Base-by-base conservation (phyloP, 768 basidiomycete genomes). In the Pleurotus citrinopileatus region DNA sequence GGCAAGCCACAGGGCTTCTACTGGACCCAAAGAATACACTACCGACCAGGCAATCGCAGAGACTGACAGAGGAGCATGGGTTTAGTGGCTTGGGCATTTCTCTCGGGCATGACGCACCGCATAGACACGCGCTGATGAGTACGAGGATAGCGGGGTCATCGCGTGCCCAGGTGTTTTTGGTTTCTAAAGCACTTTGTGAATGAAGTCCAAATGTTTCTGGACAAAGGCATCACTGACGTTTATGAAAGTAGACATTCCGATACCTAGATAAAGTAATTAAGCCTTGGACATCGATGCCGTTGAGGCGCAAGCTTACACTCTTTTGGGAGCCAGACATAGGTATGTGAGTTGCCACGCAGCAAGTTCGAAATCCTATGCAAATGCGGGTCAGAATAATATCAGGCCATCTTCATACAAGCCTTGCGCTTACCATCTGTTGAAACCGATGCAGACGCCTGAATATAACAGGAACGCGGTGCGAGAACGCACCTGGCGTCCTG, bases 131-230 rank as follows among this genome's bases (percentile, higher is more conserved):
- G 45, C 82, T 80, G 40, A 98, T 86, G 45, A 98, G 81, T 25
- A 98, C 79, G 23, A 98, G 79, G 59, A 97, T 94, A 23, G 96
- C 96, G 19, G 96, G 96, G 65, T 98, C 96, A 69, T 98, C 96
- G 67, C 96, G 78, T 17, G 95, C 94, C 95, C 95, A 98, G 13
- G 90, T 93, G 67, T 98, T 97, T 78, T 97, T 98, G 17, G 95
- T 98, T 76, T 98, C 94, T 91, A 71, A 58, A 36, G 42, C 4
- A 17, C 19, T 4, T 44, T 23, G 0, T 5, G 29, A 9, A 2
- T 36, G 4, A 42, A 25, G 26, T 50, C 34, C 13, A 37, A 27
- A 34, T 8, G 40, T 38, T 36, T 45, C 4, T n/a, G 26, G 38
- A 25, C 29, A 56, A 50, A 32, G 29, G 10, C 27, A 46, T 23